A percentile compares a stretch with the other conserved stretches of the same genome.
Evolutionary conservation across 2,329 filamentous ascomycete species (phyloP).

Genomic region (Trichoderma sp.): DNA sequence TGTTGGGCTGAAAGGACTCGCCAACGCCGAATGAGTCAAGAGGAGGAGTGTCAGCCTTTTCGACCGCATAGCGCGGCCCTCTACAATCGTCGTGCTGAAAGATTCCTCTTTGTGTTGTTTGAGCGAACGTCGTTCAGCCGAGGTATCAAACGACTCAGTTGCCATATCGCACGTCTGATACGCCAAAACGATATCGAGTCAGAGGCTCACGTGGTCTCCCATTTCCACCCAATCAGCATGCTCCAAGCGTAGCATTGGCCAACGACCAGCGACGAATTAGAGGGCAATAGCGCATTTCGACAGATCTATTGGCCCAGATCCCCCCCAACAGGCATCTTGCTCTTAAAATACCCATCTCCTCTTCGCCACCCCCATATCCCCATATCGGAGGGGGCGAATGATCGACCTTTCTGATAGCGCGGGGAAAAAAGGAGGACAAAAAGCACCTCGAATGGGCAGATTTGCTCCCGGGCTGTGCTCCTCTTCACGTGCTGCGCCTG

Average conservation of each 20-base stretch:
- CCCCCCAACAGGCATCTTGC: not conserved
- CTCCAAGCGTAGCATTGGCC: not conserved
- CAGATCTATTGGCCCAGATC: conserved; percentile 9
- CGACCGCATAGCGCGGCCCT: too few relatives aligned
- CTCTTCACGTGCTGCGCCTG: conserved; percentile 17
- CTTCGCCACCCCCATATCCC: not conserved
- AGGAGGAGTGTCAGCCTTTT: too few relatives aligned
- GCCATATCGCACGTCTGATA: not conserved
- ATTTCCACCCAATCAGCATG: conserved; percentile 18
- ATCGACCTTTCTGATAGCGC: not conserved
- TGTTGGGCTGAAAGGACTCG: not conserved
- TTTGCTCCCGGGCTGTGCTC: not conserved
- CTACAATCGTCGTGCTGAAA: too few relatives aligned
- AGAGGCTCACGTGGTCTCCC: not conserved
- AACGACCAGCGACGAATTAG: conserved; percentile 14
- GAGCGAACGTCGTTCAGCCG: not conserved
- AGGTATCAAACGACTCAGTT: not conserved
- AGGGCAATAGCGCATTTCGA: not conserved
- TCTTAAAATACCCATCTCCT: not conserved
- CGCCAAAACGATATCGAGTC: not conserved
- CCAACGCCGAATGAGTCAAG: too few relatives aligned
- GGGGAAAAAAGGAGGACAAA: not conserved
- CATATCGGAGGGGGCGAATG: too few relatives aligned
- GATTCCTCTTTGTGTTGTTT: too few relatives aligned
- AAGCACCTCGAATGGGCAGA: not conserved